Evolutionary conservation across 164 flowering plant genomes (phyloP).

Genomic region (Kalanchoe fedtschenkoi): DNA sequence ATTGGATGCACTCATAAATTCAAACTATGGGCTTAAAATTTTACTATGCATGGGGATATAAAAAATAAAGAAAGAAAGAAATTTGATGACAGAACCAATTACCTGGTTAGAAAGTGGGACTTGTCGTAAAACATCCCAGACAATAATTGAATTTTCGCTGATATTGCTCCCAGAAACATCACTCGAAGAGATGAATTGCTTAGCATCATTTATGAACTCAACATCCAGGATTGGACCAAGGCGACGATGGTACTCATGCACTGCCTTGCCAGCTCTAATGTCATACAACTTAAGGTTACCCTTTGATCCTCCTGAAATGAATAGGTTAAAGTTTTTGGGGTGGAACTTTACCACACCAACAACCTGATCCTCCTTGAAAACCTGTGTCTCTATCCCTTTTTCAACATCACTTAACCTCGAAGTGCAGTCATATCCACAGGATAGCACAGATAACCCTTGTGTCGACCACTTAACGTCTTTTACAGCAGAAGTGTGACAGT

Average conservation of each 20-base stretch:
- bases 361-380: slow-evolving; percentile 63
- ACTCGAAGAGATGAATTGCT: slow-evolving; percentile 69
- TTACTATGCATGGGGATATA: background rate
- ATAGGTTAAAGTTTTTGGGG: slow-evolving; percentile 53
- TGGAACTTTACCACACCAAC: slow-evolving; percentile 65
- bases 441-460: slow-evolving; percentile 58
- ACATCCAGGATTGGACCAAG: slow-evolving; percentile 77
- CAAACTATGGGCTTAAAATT: background rate
- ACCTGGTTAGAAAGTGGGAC: slow-evolving; percentile 92
- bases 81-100: background rate
- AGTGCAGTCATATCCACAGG: slow-evolving; percentile 85
- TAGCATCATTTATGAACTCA: slow-evolving; percentile 56
- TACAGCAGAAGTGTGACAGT: slow-evolving; percentile 62
- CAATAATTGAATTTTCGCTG: slow-evolving; percentile 78
- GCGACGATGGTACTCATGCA: slow-evolving; percentile 44
- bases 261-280: slow-evolving; percentile 50
- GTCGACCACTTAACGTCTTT: slow-evolving; percentile 82
- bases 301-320: slow-evolving; percentile 74
- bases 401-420: slow-evolving; percentile 73
- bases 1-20: too few relatives aligned
- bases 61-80: background rate
- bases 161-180: slow-evolving; percentile 61
- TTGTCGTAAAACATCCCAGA: slow-evolving; percentile 81
- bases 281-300: slow-evolving; percentile 78
- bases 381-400: slow-evolving; percentile 52